These are phyloP conservation scores for Irineochytrium annulatum DNA, from an alignment of 192 early-diverging fungal genomes.

Conservation along the genomic window DNA sequence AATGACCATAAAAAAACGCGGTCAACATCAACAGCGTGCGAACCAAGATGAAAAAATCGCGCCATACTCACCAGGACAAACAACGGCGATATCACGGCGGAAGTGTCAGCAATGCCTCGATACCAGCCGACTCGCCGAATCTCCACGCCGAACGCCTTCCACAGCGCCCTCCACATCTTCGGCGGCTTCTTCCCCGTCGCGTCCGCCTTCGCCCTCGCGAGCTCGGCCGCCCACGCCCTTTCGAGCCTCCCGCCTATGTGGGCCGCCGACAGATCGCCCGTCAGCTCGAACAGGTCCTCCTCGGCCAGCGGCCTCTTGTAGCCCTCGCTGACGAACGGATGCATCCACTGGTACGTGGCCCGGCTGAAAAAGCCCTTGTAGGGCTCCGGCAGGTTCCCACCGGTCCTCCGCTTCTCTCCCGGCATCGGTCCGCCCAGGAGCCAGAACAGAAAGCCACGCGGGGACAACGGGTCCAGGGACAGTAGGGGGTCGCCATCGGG, in stretches of 20 bases:
- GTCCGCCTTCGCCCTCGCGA: no score
- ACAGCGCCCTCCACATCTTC: background rate
- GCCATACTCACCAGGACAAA: background rate
- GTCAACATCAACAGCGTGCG: no score
- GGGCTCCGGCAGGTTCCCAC: background rate
- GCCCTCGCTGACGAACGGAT: background rate
- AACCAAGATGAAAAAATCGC: no score
- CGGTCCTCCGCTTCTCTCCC: background rate
- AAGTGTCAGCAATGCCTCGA: background rate
- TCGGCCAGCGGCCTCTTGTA: background rate
- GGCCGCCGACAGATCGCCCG: background rate
- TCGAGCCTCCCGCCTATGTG: background rate
- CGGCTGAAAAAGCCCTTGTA: background rate
- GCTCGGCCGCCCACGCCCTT: background rate
- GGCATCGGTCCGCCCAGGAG: background rate
- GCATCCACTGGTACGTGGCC: constrained; percentile 1
- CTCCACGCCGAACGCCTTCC: background rate
- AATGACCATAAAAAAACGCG: no score
- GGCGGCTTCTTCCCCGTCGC: background rate
- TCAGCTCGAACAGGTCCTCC: background rate
- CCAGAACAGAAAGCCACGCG: background rate
- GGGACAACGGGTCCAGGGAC: no score
- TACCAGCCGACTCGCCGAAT: background rate
- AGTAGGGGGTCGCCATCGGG: no score
- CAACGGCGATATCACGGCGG: background rate